Evolutionary conservation across 2,329 filamentous ascomycete species (phyloP).

Genomic region (Alternaria infectoria): DNA sequence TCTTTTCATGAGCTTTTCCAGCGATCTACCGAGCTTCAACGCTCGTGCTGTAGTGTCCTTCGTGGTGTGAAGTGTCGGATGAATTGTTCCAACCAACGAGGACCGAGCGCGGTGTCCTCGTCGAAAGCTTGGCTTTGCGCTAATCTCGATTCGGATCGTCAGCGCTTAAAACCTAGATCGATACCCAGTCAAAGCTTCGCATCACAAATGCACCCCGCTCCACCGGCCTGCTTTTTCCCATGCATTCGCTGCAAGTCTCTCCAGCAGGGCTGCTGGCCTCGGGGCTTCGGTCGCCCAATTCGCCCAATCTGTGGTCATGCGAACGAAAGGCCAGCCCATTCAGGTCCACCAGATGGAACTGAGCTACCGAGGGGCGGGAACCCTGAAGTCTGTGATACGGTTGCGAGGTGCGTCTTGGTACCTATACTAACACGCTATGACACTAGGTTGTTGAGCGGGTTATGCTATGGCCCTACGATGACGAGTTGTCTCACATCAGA

Average conservation of each 20-base stretch:
- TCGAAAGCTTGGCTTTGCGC: slow-evolving; percentile 24
- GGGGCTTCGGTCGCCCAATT: slow-evolving; percentile 30
- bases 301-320: slow-evolving; percentile 41
- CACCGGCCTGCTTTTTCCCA: slow-evolving; percentile 28
- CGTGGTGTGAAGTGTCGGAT: slow-evolving; percentile 9
- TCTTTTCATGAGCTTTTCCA: neutral
- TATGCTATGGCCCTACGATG: slow-evolving; percentile 6
- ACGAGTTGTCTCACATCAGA: slow-evolving; percentile 26
- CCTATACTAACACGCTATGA: slow-evolving; percentile 13
- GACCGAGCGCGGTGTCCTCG: slow-evolving; percentile 5
- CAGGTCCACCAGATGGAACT: slow-evolving; percentile 14
- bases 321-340: slow-evolving; percentile 37
- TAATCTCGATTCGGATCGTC: slow-evolving; percentile 20
- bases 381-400: slow-evolving; percentile 37
- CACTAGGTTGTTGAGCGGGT: slow-evolving; percentile 4
- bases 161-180: slow-evolving; percentile 23
- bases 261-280: slow-evolving; percentile 18
- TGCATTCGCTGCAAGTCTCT: slow-evolving; percentile 39
- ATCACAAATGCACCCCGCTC: slow-evolving; percentile 29
- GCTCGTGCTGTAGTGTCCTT: slow-evolving; percentile 2
- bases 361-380: slow-evolving; percentile 12
- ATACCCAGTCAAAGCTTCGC: slow-evolving; percentile 26
- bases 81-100: slow-evolving; percentile 23
- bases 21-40: slow-evolving; percentile 9
- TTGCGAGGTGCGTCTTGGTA: slow-evolving; percentile 16